Percentiles rank a stretch among this genome's conserved stretches.
These are phyloP conservation scores for Beauveria caledonica DNA, from an alignment of 2,329 filamentous ascomycete species.

Conservation along the genomic window DNA sequence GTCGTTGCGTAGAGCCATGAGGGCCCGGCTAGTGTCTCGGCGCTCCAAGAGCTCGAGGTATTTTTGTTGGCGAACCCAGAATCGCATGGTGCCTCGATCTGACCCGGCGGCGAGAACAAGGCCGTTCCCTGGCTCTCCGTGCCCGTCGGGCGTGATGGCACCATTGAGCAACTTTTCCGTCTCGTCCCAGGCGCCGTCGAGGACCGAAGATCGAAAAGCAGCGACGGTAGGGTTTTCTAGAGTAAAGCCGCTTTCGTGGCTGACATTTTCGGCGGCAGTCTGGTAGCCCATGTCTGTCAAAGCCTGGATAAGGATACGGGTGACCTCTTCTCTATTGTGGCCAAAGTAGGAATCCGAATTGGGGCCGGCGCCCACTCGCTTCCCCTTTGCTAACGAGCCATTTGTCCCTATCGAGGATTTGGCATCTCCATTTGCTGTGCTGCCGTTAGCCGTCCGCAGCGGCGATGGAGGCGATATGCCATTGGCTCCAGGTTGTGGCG, in stretches of 20 bases:
- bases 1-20: constrained; percentile 79
- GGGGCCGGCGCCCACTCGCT: constrained; percentile 13
- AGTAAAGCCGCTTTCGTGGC: constrained; percentile 75
- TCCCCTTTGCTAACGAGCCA: constrained; percentile 38
- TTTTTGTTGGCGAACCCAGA: constrained; percentile 86
- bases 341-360: constrained; percentile 55
- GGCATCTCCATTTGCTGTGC: constrained; percentile 38
- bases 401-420: constrained; percentile 43
- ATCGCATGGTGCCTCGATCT: constrained; percentile 72
- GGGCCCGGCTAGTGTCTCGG: constrained; percentile 62
- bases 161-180: constrained; percentile 76
- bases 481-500: constrained; percentile 25
- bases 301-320: constrained; percentile 84
- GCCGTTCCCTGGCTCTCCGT: constrained; percentile 39
- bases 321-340: constrained; percentile 88
- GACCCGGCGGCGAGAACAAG: constrained; percentile 69
- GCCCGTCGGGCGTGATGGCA: constrained; percentile 28
- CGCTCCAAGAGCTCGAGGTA: constrained; percentile 83
- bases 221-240: constrained; percentile 80
- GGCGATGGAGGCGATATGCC: constrained; percentile 30
- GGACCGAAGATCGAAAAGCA: constrained; percentile 73
- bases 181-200: constrained; percentile 72
- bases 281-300: constrained; percentile 82
- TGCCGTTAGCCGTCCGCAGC: constrained; percentile 17
- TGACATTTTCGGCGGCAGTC: constrained; percentile 64